phyloP scores from a whole-genome alignment of 805 yeast species.

The Yarrowia bubula region DNA sequence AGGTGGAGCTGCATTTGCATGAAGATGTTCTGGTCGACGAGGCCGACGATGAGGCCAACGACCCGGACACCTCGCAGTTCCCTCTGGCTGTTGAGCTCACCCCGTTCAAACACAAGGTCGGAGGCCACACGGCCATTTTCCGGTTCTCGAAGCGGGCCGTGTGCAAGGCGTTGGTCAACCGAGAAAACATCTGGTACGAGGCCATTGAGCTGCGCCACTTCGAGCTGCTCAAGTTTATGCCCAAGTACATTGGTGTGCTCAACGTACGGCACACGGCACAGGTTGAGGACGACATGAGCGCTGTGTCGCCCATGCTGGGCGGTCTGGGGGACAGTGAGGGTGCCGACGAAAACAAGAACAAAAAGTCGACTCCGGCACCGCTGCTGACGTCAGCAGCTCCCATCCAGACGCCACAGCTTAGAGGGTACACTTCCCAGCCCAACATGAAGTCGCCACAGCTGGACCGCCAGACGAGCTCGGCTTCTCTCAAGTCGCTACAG shows the following conservation, averaged over 20 bases:
- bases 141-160: conserved; percentile 88
- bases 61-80: conserved; percentile 29
- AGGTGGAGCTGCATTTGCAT: conserved; percentile 16
- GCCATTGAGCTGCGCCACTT: conserved; percentile 75
- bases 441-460: conserved; percentile 18
- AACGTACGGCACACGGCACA: conserved; percentile 73
- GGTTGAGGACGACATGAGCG: conserved; percentile 35
- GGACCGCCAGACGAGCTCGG: conserved; percentile 18
- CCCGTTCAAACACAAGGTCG: conserved; percentile 92
- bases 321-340: conserved; percentile 3
- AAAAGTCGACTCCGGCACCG: not conserved
- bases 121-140: conserved; percentile 97
- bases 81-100: conserved; percentile 78
- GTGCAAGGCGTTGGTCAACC: conserved; percentile 85
- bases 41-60: conserved; percentile 29
- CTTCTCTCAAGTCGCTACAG: conserved; percentile 17
- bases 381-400: not conserved
- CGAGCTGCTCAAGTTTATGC: conserved; percentile 80
- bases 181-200: conserved; percentile 92
- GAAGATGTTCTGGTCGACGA: conserved; percentile 30
- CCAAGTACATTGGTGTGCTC: conserved; percentile 88
- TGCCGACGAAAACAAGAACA: not conserved
- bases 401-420: conserved; percentile 2
- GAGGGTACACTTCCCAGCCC: conserved; percentile 6
- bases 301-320: conserved; percentile 22